These are phyloP conservation scores for Eucalyptus cladocalyx DNA, from an alignment of 345 rosid species.

Conservation along the genomic window DNA sequence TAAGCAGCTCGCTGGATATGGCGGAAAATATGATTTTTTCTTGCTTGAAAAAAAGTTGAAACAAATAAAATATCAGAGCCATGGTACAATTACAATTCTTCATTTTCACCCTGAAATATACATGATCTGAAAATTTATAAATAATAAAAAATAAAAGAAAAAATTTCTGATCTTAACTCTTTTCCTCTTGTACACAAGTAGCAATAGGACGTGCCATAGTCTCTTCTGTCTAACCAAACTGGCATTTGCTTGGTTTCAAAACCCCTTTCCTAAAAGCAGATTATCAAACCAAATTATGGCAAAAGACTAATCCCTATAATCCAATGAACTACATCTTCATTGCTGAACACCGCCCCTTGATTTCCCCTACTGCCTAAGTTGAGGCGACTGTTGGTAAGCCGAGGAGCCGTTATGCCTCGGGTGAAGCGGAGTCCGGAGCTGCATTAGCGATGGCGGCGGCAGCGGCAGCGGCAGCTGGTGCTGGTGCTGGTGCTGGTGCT, in stretches of 20 bases:
- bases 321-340: background rate
- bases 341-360: background rate
- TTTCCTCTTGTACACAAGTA: background rate
- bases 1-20: background rate
- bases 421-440: slow-evolving; percentile 33
- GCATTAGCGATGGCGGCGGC: background rate
- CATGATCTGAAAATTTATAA: background rate
- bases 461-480: background rate
- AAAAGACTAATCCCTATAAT: background rate
- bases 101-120: background rate
- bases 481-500: background rate
- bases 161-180: background rate
- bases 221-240: background rate
- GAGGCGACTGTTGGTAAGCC: slow-evolving; percentile 4
- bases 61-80: background rate
- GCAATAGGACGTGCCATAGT: background rate
- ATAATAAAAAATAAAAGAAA: background rate
- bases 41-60: background rate
- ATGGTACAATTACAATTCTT: background rate
- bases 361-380: background rate
- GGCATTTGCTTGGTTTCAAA: background rate
- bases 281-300: background rate
- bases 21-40: background rate
- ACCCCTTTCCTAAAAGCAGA: background rate
- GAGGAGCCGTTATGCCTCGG: slow-evolving; percentile 4